These are phyloP conservation scores for Pseudophaeomoniella oleicola DNA, from an alignment of 2,329 filamentous ascomycete species.

Conservation along the genomic window DNA sequence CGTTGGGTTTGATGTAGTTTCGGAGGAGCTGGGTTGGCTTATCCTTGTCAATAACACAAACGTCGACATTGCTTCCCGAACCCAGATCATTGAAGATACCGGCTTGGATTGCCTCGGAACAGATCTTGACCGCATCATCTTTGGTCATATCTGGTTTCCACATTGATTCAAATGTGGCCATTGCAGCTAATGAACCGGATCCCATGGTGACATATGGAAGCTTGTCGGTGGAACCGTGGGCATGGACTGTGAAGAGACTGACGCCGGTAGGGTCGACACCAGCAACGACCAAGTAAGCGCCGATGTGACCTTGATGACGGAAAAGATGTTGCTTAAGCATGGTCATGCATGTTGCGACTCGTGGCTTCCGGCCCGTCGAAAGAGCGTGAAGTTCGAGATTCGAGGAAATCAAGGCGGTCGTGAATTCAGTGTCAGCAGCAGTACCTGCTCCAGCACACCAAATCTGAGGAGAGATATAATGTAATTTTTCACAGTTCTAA, in stretches of 20 bases:
- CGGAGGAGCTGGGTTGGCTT: constrained; percentile 79
- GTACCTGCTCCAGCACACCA: constrained; percentile 98
- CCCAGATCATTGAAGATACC: constrained; percentile 99
- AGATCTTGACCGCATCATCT: constrained; percentile 70
- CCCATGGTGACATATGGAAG: constrained; percentile 99
- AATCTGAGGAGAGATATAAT: constrained; percentile 97
- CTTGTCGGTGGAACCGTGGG: constrained; percentile 96
- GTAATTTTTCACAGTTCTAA: constrained; percentile 96
- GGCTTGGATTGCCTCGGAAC: constrained; percentile 76
- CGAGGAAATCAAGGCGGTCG: constrained; percentile 93
- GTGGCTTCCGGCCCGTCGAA: constrained; percentile 88
- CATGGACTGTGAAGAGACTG: constrained; percentile 95
- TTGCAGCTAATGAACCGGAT: constrained; percentile 85
- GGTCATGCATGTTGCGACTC: constrained; percentile 98
- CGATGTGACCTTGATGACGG: constrained; percentile 94
- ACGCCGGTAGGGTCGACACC: constrained; percentile 91
- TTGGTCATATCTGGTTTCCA: constrained; percentile 70
- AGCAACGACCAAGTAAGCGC: constrained; percentile 92
- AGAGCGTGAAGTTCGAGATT: constrained; percentile 96
- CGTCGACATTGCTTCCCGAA: constrained; percentile 92
- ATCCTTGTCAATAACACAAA: constrained; percentile 86
- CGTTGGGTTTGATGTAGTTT: constrained; percentile 87
- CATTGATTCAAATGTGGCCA: constrained; percentile 94
- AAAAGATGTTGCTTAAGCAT: constrained; percentile 99
- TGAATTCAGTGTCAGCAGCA: constrained; percentile 97